These are phyloP conservation scores for Rutstroemia sp. DNA, from an alignment of 2,329 filamentous ascomycete genomes.

Conservation along the genomic window DNA sequence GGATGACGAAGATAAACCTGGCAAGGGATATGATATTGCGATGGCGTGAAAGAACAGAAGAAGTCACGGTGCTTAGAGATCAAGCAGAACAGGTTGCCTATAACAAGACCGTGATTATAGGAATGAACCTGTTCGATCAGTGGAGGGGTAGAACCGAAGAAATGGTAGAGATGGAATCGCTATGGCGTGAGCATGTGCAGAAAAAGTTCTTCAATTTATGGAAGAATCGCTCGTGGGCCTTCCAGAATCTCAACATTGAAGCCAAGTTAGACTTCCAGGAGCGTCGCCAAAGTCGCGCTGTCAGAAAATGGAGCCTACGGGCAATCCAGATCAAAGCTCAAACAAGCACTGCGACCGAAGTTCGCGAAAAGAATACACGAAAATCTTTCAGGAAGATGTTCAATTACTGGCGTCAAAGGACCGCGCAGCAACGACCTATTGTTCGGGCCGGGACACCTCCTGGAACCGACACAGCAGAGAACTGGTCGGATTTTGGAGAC, in stretches of 20 bases:
- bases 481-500: slow-evolving; percentile 27
- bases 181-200: slow-evolving; percentile 18
- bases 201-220: slow-evolving; percentile 23
- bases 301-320: slow-evolving; percentile 28
- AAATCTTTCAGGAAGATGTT: slow-evolving; percentile 29
- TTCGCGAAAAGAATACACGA: slow-evolving; percentile 28
- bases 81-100: slow-evolving; percentile 19
- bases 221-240: slow-evolving; percentile 19
- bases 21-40: slow-evolving; percentile 18
- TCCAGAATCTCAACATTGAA: slow-evolving; percentile 22
- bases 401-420: slow-evolving; percentile 27
- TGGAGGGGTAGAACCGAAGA: slow-evolving; percentile 26
- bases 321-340: slow-evolving; percentile 24
- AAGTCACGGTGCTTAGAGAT: slow-evolving; percentile 24
- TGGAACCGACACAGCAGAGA: slow-evolving; percentile 18
- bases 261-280: slow-evolving; percentile 26
- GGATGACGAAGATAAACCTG: slow-evolving; percentile 26
- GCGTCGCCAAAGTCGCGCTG: slow-evolving; percentile 16
- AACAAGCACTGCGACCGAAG: slow-evolving; percentile 22
- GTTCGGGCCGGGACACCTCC: slow-evolving; percentile 10
- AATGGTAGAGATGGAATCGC: slow-evolving; percentile 21
- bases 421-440: slow-evolving; percentile 16
- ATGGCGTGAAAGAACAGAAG: slow-evolving; percentile 22
- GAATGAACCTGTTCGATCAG: slow-evolving; percentile 26
- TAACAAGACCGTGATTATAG: slow-evolving; percentile 23